A percentile compares a stretch with the other conserved stretches of the same genome.
phyloP scores from a whole-genome alignment of 805 yeast genomes.

The Ogataea haglerorum region DNA sequence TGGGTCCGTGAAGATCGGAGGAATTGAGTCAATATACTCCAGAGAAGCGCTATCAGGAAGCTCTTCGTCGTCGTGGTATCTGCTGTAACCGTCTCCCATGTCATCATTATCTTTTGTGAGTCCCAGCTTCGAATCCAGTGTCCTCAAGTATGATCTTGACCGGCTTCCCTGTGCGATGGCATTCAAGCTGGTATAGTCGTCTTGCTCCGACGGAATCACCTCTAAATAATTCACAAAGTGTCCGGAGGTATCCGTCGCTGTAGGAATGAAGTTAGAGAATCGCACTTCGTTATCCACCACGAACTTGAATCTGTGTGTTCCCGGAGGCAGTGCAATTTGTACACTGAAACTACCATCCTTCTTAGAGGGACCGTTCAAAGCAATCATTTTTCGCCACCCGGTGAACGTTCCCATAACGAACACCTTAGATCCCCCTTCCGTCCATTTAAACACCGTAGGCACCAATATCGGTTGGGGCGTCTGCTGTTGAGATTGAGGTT shows the following conservation, averaged over 20 bases:
- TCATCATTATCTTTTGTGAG: constrained; percentile 69
- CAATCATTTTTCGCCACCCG: constrained; percentile 98
- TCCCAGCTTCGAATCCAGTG: constrained; percentile 61
- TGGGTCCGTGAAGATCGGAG: constrained; percentile 82
- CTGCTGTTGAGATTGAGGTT: constrained; percentile 10
- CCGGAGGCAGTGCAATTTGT: constrained; percentile 76
- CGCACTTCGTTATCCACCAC: constrained; percentile 92
- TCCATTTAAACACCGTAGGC: constrained; percentile 80
- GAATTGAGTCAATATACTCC: constrained; percentile 64
- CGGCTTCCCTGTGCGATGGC: constrained; percentile 16
- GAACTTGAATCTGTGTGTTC: constrained; percentile 90
- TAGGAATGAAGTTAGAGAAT: constrained; percentile 84
- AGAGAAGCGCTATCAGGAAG: constrained; percentile 27
- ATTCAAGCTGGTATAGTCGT: constrained; percentile 21
- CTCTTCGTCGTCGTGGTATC: constrained; percentile 65
- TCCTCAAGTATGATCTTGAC: constrained; percentile 31
- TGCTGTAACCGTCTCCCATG: constrained; percentile 76
- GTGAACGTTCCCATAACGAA: constrained; percentile 97
- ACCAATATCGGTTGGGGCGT: constrained; percentile 28
- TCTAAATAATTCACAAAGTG: constrained; percentile 91
- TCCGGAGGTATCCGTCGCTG: constrained; percentile 97
- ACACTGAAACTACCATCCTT: constrained; percentile 56
- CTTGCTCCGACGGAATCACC: constrained; percentile 40
- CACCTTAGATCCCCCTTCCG: constrained; percentile 93
- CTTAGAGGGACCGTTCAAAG: constrained; percentile 54